Conservation (phyloP, 805 yeast genomes). For the Wickerhamiella shivajii region DNA sequence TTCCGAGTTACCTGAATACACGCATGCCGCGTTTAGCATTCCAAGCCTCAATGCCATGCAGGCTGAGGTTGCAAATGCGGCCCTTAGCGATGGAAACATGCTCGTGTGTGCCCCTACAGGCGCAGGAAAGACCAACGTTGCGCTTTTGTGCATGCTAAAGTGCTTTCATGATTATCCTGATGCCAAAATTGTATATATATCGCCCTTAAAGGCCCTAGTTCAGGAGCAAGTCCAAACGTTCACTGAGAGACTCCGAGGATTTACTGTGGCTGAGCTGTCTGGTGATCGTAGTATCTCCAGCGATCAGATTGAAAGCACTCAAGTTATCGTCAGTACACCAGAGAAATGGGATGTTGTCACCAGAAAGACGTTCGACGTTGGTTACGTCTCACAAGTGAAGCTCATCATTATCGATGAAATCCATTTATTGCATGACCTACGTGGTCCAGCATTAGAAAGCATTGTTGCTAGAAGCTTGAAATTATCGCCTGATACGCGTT, state of each 20-base stretch:
- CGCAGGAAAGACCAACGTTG: constrained; percentile 96
- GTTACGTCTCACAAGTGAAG: constrained; percentile 48
- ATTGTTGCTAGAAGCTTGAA: constrained; percentile 64
- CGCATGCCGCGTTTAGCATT: constrained; percentile 56
- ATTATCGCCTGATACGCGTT: constrained; percentile 33
- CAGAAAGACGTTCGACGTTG: constrained; percentile 56
- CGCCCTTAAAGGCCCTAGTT: constrained; percentile 88
- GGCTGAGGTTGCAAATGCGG: constrained; percentile 65
- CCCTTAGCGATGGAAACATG: constrained; percentile 61
- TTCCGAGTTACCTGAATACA: constrained; percentile 65
- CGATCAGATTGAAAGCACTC: constrained; percentile 63
- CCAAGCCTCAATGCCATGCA: constrained; percentile 73
- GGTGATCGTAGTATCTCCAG: constrained; percentile 75
- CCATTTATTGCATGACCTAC: constrained; percentile 79
- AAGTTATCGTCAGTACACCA: constrained; percentile 81
- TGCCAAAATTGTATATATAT: constrained; percentile 67
- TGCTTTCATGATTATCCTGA: constrained; percentile 36
- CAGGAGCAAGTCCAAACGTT: constrained; percentile 90
- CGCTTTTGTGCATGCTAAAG: constrained; percentile 65
- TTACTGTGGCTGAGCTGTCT: constrained; percentile 70
- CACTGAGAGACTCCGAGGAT: constrained; percentile 50
- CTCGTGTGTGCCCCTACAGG: constrained; percentile 96
- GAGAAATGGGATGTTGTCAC: constrained; percentile 97
- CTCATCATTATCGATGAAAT: constrained; percentile 81
- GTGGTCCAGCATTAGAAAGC: constrained; percentile 90